Evolutionary conservation across 148 eudicot species (phyloP).

Genomic region (Rhododendron henanense): DNA sequence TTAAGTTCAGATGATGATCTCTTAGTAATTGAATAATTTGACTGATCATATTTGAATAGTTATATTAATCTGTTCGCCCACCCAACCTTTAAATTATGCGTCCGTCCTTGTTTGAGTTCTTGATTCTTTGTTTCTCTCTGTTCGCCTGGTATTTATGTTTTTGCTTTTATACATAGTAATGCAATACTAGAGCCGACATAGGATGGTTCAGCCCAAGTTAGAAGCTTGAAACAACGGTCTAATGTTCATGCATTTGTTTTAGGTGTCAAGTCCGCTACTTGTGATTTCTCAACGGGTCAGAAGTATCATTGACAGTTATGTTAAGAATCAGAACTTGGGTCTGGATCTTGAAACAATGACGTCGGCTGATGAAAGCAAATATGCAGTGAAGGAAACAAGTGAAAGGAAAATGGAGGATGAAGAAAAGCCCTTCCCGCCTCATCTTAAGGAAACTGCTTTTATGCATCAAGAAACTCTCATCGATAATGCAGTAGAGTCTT

Average conservation of each 20-base stretch:
- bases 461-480: conserved; percentile 26
- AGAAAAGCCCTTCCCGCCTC: conserved; percentile 14
- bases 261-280: conserved; percentile 38
- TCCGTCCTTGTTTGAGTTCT: background rate
- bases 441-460: conserved; percentile 19
- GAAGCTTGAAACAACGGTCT: conserved; percentile 2
- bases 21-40: background rate
- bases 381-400: conserved; percentile 19
- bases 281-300: conserved; percentile 27
- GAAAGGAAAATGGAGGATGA: conserved; percentile 17
- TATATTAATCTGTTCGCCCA: background rate
- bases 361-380: conserved; percentile 17
- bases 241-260: conserved; percentile 17
- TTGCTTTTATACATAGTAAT: background rate
- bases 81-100: background rate
- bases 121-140: background rate
- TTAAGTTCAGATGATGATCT: background rate
- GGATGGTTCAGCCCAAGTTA: background rate
- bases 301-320: conserved; percentile 23
- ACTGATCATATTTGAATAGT: background rate
- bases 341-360: conserved; percentile 19
- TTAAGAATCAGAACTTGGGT: conserved; percentile 15
- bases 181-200: background rate
- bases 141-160: background rate
- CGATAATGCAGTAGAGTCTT: conserved; percentile 13